These are phyloP conservation scores for Psilocybe mexicana DNA, from an alignment of 1,284 basidiomycete species.

Conservation along the genomic window DNA sequence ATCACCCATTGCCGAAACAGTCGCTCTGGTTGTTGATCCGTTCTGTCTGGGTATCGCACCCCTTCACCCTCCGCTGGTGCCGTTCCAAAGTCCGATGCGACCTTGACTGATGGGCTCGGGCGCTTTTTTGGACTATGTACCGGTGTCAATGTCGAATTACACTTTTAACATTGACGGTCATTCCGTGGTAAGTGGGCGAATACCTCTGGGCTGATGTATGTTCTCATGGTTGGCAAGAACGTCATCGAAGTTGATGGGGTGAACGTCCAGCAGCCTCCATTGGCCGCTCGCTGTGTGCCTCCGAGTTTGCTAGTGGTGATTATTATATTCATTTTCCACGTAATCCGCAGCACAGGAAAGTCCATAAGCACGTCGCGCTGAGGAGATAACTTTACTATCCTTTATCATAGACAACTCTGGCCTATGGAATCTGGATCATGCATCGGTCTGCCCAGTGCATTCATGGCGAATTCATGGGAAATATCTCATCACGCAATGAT, in stretches of 20 bases:
- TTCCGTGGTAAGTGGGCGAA: constrained; percentile 7
- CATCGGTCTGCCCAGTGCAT: too few relatives aligned
- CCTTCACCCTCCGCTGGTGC: constrained; percentile 19
- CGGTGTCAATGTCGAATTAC: constrained; percentile 43
- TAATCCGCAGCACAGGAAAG: constrained; percentile 36
- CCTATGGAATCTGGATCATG: too few relatives aligned
- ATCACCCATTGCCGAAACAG: not conserved
- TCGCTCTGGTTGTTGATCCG: not conserved
- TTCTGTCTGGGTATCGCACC: constrained; percentile 23
- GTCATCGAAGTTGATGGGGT: constrained; percentile 57
- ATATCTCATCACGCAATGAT: not conserved
- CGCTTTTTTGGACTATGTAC: constrained; percentile 30
- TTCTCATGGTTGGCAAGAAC: constrained; percentile 1
- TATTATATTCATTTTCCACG: constrained; percentile 35
- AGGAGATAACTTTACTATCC: not conserved
- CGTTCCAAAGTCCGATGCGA: constrained; percentile 27
- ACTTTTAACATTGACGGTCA: constrained; percentile 37
- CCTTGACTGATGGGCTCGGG: constrained; percentile 42
- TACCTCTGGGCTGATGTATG: not conserved
- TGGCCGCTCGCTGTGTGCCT: constrained; percentile 15
- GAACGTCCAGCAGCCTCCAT: constrained; percentile 30
- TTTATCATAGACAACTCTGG: constrained; percentile 5
- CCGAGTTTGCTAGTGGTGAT: constrained; percentile 44
- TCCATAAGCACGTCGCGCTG: constrained; percentile 33
- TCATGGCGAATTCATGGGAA: too few relatives aligned